Evolutionary conservation across 2,329 filamentous ascomycete species (phyloP), one percentile per base, ranked within the genome.

Genomic region (Aquanectria penicillioides): DNA sequence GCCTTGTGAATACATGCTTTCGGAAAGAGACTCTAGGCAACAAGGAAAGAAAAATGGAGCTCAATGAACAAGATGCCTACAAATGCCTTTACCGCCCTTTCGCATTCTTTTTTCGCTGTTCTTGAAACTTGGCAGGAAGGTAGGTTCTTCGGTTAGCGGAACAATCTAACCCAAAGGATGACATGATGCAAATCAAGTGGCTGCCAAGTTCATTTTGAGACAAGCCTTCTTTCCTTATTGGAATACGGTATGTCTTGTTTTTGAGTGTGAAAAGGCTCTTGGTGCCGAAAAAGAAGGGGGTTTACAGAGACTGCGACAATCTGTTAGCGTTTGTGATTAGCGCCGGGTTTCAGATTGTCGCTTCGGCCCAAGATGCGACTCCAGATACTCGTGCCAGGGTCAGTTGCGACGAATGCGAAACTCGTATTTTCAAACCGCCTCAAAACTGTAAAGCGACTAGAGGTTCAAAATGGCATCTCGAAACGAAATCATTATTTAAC

Each of bases 331-430:
- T 44, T 40, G 29, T 17, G 44, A 44, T 59, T 59, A 53, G 51
- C 51, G 51, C 57, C 31, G 7, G 11, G 57, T 59, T 49, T 59
- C 57, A 56, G 57, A 50, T 59, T 31, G 13, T 59, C 51, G 57
- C 44, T 59, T 59, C 44, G 57, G 25, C 50, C 23, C 44, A 40
- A 56, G 51, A 56, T 56, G 57, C 22, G 18, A 44, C 44, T 20
- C n/a, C 8, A 34, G 31, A 44, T 48, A 26, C 23, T 46, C 18
- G 51, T 59, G 57, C 53, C 47, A 47, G 57, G 53, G 51, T 38
- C 34, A 2, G 37, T 56, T 50, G 37, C 51, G 57, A 59, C 57
- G 51, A 56, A 46, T 46, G 31, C 41, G 57, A 59, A 56, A 59
- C 57, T 33, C 38, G 15, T 18, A 25, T 28, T 26, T 33, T 7